phyloP scores from a whole-genome alignment of 2,329 filamentous ascomycete species.

The Colletotrichum karsti region DNA sequence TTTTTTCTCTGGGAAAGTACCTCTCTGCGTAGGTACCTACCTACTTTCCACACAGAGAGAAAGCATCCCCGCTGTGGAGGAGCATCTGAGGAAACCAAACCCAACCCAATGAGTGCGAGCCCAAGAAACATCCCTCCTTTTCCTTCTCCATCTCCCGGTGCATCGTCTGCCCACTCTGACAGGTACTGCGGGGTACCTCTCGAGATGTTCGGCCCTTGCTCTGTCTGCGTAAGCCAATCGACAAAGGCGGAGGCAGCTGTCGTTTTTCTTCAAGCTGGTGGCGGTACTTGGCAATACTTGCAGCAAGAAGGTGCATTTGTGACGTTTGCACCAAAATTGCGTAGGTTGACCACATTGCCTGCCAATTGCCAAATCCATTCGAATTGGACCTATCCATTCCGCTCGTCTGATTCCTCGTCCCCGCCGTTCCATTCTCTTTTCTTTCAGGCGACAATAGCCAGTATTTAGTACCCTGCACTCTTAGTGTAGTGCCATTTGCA shows the following conservation, averaged over 20 bases:
- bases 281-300: neutral
- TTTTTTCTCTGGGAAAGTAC: neutral
- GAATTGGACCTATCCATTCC: too few relatives aligned
- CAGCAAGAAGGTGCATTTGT: conserved; percentile 8
- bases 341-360: too few relatives aligned
- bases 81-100: neutral
- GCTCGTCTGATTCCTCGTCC: conserved; percentile 10
- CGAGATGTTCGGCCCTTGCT: neutral
- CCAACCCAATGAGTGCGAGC: neutral
- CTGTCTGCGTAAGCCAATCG: neutral
- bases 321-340: conserved; percentile 29
- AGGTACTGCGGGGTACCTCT: neutral
- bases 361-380: too few relatives aligned
- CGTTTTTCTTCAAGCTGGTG: conserved; percentile 1
- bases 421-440: conserved; percentile 6
- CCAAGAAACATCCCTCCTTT: neutral
- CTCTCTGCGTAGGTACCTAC: too few relatives aligned
- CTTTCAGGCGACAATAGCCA: too few relatives aligned
- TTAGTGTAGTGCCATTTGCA: neutral
- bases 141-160: neutral
- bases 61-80: neutral
- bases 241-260: neutral
- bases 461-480: too few relatives aligned
- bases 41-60: neutral
- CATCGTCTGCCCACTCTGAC: neutral